These are phyloP conservation scores for Violaceomyces palustris DNA, from an alignment of 1,284 basidiomycete genomes.

Conservation along the genomic window DNA sequence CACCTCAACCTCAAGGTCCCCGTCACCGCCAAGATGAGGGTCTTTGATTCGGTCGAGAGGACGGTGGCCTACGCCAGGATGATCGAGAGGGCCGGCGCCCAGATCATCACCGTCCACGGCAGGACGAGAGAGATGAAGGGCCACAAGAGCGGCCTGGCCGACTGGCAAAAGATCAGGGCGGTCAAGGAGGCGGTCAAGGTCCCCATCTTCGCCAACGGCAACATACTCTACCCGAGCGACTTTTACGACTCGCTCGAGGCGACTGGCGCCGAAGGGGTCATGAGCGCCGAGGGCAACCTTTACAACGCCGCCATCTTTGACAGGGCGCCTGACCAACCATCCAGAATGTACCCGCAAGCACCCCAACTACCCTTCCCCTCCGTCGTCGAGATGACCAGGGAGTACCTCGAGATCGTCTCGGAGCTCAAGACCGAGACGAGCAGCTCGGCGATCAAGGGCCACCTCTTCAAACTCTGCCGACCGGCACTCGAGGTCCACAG, in stretches of 20 bases:
- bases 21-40: conserved; percentile 91
- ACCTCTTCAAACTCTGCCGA: conserved; percentile 85
- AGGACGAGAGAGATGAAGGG: conserved; percentile 87
- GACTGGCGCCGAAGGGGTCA: conserved; percentile 85
- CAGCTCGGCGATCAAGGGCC: conserved; percentile 76
- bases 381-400: conserved; percentile 66
- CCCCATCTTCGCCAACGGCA: conserved; percentile 97
- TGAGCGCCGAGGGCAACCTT: conserved; percentile 91
- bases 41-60: conserved; percentile 77
- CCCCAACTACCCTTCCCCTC: conserved; percentile 58
- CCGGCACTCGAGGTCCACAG: conserved; percentile 67
- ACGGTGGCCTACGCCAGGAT: conserved; percentile 90
- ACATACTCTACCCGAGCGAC: conserved; percentile 79
- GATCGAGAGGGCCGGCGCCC: conserved; percentile 89
- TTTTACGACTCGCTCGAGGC: conserved; percentile 69
- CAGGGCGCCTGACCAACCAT: conserved; percentile 2
- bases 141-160: conserved; percentile 68
- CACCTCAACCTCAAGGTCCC: conserved; percentile 79
- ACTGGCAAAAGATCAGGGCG: conserved; percentile 72
- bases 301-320: conserved; percentile 84
- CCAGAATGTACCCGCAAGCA: conserved; percentile 16
- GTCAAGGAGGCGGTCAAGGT: conserved; percentile 82
- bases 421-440: conserved; percentile 68
- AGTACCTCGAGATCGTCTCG: conserved; percentile 79
- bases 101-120: conserved; percentile 90